These are phyloP conservation scores for Boletus edulis DNA, from an alignment of 768 basidiomycete species.

Conservation along the genomic window DNA sequence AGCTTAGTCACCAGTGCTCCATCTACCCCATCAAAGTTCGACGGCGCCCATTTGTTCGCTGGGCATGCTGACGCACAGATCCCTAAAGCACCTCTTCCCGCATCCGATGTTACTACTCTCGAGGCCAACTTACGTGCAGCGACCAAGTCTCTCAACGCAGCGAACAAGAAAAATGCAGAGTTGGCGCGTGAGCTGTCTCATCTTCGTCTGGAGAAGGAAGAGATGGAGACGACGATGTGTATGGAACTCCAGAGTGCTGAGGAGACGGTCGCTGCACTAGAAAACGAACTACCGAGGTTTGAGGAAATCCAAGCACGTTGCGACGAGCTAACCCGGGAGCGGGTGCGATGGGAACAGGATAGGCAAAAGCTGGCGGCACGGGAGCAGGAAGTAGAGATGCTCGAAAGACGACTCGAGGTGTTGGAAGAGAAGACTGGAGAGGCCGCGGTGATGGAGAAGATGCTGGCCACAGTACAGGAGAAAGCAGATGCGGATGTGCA, in stretches of 20 bases:
- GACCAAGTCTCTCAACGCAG: slow-evolving; percentile 53
- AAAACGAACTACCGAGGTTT: slow-evolving; percentile 51
- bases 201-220: slow-evolving; percentile 64
- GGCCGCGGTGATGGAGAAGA: slow-evolving; percentile 38
- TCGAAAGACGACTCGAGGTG: slow-evolving; percentile 44
- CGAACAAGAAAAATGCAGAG: slow-evolving; percentile 61
- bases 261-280: slow-evolving; percentile 58
- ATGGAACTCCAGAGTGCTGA: slow-evolving; percentile 67
- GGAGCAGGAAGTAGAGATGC: slow-evolving; percentile 33
- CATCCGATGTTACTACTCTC: slow-evolving; percentile 47
- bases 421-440: slow-evolving; percentile 43
- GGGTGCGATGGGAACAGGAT: slow-evolving; percentile 50
- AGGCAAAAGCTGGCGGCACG: slow-evolving; percentile 37
- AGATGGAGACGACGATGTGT: slow-evolving; percentile 60
- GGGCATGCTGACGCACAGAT: slow-evolving; percentile 71
- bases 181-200: slow-evolving; percentile 60
- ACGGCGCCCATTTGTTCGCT: slow-evolving; percentile 82
- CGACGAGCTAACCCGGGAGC: slow-evolving; percentile 48
- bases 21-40: slow-evolving; percentile 60
- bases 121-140: slow-evolving; percentile 67
- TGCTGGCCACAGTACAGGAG: slow-evolving; percentile 35
- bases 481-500: slow-evolving; percentile 38
- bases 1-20: slow-evolving; percentile 47
- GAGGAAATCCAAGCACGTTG: slow-evolving; percentile 48
- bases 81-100: slow-evolving; percentile 42